Base-by-base conservation (phyloP, 2,329 filamentous ascomycete species). In the Aspergillus aculeatinus region DNA sequence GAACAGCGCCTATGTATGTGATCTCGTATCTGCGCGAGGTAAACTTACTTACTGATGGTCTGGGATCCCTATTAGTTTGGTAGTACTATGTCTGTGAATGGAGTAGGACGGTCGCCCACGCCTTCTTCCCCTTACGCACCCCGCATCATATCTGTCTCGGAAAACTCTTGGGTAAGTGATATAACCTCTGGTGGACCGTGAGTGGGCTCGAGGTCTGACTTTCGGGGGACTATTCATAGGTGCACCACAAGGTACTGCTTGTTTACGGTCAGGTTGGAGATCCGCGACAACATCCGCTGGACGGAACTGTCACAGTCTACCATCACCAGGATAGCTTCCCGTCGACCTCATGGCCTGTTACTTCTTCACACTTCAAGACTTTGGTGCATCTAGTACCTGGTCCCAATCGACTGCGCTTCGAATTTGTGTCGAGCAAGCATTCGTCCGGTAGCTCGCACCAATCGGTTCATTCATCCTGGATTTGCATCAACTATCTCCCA, bases 321-420 rank as follows among this genome's bases (percentile, higher is more conserved):
- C 90, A 95, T 70, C 85, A 92, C 67, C 90, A 96, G 75, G 92
- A 96, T 74, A 87, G 81, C 62, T 96, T 97, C 73, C 93, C 94
- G 6, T 80, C 90, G 0, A 90, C 87, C 12, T 84, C 82, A 66
- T 98, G 94, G 93, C 94, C 93, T 1, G 94, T 97, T 11, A 89
- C 83, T 72, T 89, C 92, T 64, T 96, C 91, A 3, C 88, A 93
- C 74, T 98, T 97, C 83, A 98, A 98, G 78, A 89, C 89, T 5
- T 81, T 98, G 31, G 84, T 97, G 10, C 92, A 96, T 75, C 85
- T 99, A n/a, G 87, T 90, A 64, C 93, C 95, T 4, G 95, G 95
- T 0, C 90, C 91, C 57, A 99, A 99, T 76, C 88, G 86, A 67
- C 78, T 98, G 31, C 89, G 91, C 25, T 89, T 98, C 66, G 94